Evolutionary conservation across 805 yeast species (phyloP).

Genomic region (Ogataea salicorniae): DNA sequence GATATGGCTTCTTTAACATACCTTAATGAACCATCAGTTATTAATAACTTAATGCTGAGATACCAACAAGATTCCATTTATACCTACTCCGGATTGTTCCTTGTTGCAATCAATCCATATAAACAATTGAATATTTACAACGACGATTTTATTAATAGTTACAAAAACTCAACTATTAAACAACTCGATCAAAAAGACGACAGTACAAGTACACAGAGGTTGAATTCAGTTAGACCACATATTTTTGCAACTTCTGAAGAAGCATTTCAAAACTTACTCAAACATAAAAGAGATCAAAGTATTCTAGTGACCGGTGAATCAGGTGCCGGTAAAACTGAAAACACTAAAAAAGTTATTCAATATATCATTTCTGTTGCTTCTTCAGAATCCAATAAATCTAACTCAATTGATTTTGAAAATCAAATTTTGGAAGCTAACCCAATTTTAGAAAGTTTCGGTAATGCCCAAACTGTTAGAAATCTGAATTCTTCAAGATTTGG

Average conservation of each 20-base stretch:
- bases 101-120: constrained; percentile 95
- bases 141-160: constrained; percentile 48
- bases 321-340: constrained; percentile 99
- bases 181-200: constrained; percentile 14
- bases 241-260: constrained; percentile 86
- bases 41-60: constrained; percentile 73
- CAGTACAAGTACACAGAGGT: constrained; percentile 7
- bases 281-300: constrained; percentile 72
- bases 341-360: constrained; percentile 90
- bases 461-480: constrained; percentile 91
- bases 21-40: constrained; percentile 93
- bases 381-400: constrained; percentile 17
- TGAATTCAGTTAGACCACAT: constrained; percentile 58
- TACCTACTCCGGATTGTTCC: constrained; percentile 90
- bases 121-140: constrained; percentile 67
- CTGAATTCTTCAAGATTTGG: constrained; percentile 96
- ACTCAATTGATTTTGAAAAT: constrained; percentile 56
- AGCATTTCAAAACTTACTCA: constrained; percentile 71
- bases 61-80: constrained; percentile 76
- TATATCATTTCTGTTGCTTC: constrained; percentile 75
- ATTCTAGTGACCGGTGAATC: constrained; percentile 97
- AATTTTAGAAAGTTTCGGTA: constrained; percentile 92
- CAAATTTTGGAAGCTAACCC: constrained; percentile 94
- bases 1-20: constrained; percentile 96
- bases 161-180: constrained; percentile 23